Conservation (phyloP, 2,329 filamentous ascomycete genomes). For the Hypoxylon sp. region DNA sequence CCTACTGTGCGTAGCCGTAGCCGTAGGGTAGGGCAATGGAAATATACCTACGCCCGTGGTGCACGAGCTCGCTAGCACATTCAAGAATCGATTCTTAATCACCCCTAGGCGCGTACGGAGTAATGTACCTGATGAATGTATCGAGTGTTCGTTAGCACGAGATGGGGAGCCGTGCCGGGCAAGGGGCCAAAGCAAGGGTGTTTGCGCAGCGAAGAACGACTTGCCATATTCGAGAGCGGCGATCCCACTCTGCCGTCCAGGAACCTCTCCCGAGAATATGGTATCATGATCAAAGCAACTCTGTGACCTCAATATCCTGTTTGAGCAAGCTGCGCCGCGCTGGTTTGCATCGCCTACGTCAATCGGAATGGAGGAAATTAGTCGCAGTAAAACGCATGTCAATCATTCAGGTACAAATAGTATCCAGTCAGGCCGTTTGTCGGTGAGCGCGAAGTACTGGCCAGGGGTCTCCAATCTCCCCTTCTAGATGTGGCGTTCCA, state of each 20-base stretch:
- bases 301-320: constrained; percentile 25
- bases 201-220: constrained; percentile 11
- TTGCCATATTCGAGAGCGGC: constrained; percentile 29
- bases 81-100: constrained; percentile 11
- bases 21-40: too few relatives aligned
- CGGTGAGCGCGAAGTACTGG: constrained; percentile 14
- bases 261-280: constrained; percentile 23
- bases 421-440: constrained; percentile 11
- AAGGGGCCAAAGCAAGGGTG: constrained; percentile 22
- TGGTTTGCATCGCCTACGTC: constrained; percentile 7
- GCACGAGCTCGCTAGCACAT: constrained; percentile 8
- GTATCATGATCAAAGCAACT: constrained; percentile 22
- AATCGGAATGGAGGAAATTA: constrained; percentile 13
- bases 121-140: constrained; percentile 8
- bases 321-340: constrained; percentile 25
- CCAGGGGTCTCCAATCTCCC: constrained; percentile 30
- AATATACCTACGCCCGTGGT: too few relatives aligned
- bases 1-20: constrained; percentile 9
- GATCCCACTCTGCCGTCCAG: constrained; percentile 16
- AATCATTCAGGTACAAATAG: too few relatives aligned
- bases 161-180: constrained; percentile 22
- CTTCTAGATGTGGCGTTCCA: constrained; percentile 13
- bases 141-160: constrained; percentile 22
- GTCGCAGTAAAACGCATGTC: constrained; percentile 19
- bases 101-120: constrained; percentile 19